Conservation (phyloP, 163 green algal genomes). For the Chloroidium sp. region DNA sequence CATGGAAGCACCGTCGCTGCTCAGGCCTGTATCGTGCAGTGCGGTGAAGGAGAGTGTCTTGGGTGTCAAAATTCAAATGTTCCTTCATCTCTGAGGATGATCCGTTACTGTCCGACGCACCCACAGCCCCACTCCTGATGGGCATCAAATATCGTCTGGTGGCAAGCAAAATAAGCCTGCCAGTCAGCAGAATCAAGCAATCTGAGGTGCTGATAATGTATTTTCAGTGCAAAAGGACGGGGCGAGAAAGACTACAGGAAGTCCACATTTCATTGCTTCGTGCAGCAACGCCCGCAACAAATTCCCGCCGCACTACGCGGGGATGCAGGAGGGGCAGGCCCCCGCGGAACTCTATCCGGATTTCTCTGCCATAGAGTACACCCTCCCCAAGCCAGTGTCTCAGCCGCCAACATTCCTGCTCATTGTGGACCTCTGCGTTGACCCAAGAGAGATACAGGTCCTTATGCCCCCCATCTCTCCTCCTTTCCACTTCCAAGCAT, state of each 20-base stretch:
- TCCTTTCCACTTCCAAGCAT: no score
- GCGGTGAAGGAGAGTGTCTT: no score
- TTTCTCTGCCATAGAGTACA: slow-evolving; percentile 57
- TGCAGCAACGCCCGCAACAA: slow-evolving; percentile 31
- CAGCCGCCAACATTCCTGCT: slow-evolving; percentile 53
- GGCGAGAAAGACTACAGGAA: background rate
- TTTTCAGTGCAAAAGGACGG: background rate
- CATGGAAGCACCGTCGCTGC: no score
- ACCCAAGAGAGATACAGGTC: background rate
- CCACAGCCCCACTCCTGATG: background rate
- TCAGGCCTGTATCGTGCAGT: no score
- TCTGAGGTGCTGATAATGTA: background rate
- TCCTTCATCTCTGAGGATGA: no score
- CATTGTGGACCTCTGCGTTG: slow-evolving; percentile 35
- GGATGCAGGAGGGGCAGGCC: slow-evolving; percentile 46
- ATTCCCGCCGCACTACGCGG: slow-evolving; percentile 55
- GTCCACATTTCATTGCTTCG: background rate
- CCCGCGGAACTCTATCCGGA: slow-evolving; percentile 56
- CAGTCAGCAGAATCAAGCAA: background rate
- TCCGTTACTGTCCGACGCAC: no score
- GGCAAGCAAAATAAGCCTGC: background rate
- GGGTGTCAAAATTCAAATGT: no score
- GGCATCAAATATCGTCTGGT: background rate
- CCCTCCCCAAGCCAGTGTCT: slow-evolving; percentile 8
- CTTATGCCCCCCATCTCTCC: no score